Evolutionary conservation across 306 rosid genomes (phyloP).

Genomic region (Sicyos edulis): DNA sequence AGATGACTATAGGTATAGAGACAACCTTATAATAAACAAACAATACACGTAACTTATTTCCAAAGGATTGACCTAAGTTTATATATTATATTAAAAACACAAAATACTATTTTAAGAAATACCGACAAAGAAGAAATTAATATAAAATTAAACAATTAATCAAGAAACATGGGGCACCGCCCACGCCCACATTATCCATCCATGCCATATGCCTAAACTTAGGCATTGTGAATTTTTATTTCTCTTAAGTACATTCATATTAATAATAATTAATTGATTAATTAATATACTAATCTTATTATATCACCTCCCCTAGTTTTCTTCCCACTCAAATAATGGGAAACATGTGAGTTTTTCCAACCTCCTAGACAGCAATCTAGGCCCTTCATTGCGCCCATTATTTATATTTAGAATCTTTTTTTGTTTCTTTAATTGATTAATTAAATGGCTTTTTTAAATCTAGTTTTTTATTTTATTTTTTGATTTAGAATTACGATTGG

Average conservation of each 20-base stretch:
- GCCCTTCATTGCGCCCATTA: neutral
- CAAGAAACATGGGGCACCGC: constrained; percentile 20
- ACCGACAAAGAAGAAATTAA: neutral
- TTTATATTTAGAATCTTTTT: too few relatives aligned
- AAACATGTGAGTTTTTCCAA: constrained; percentile 8
- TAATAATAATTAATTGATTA: neutral
- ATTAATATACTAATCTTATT: neutral
- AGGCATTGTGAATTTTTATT: neutral
- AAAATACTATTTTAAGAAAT: neutral
- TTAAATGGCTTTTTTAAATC: too few relatives aligned
- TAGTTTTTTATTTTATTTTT: too few relatives aligned
- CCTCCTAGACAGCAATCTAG: constrained; percentile 2
- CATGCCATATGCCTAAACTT: constrained; percentile 1
- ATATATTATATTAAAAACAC: neutral
- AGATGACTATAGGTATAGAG: neutral
- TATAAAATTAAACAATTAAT: neutral
- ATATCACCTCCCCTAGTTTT: neutral
- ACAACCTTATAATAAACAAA: neutral
- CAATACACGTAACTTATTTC: neutral
- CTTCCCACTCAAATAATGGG: constrained; percentile 15
- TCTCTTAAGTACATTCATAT: neutral
- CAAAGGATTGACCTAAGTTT: neutral
- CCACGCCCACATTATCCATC: constrained; percentile 13
- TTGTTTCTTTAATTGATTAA: too few relatives aligned
- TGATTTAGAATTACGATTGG: neutral